Evolutionary conservation across 257 asterid species (phyloP).

Genomic region (Ligustrum vulgare): DNA sequence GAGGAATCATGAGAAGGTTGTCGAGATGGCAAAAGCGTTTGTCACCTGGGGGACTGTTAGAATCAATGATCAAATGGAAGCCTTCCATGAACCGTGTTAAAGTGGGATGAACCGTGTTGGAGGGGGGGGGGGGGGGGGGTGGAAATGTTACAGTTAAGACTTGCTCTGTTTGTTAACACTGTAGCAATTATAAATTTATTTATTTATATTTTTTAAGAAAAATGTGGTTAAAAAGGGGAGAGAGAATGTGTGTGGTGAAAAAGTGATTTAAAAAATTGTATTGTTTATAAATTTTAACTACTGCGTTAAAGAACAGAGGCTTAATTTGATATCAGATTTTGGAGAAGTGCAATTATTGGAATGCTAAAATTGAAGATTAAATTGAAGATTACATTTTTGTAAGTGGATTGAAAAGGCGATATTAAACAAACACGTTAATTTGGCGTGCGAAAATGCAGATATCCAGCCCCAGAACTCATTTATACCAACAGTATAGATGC

Average conservation of each 20-base stretch:
- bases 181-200: no score
- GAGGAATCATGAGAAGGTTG: constrained; percentile 57
- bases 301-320: background rate
- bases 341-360: background rate
- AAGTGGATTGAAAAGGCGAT: background rate
- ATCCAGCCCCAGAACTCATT: background rate
- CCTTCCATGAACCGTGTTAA: background rate
- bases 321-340: background rate
- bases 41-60: constrained; percentile 62
- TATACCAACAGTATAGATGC: background rate
- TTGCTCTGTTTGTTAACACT: no score
- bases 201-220: no score
- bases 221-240: no score
- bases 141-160: no score
- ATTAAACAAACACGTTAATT: no score
- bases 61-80: background rate
- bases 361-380: background rate
- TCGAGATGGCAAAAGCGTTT: constrained; percentile 51
- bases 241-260: no score
- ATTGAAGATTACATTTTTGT: background rate
- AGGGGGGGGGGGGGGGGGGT: no score
- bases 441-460: background rate
- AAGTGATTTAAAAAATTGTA: no score
- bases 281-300: no score
- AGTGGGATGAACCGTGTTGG: background rate